A percentile compares a stretch with the other conserved stretches of the same genome.
These are phyloP conservation scores for Aspergillus pseudonomiae DNA, from an alignment of 2,329 filamentous ascomycete genomes.

Conservation along the genomic window DNA sequence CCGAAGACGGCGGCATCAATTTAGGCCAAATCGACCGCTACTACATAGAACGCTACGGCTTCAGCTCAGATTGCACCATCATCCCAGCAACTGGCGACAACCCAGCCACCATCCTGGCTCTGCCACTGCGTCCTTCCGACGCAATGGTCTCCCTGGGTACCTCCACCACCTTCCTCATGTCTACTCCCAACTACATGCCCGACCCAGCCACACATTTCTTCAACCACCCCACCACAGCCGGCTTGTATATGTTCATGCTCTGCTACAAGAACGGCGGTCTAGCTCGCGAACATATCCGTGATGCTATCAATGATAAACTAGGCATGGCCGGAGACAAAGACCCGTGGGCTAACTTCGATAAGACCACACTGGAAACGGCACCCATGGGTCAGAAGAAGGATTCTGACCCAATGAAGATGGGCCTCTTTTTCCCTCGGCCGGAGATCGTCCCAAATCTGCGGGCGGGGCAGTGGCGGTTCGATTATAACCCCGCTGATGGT, in stretches of 20 bases:
- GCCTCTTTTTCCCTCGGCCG: slow-evolving; percentile 91
- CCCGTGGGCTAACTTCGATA: slow-evolving; percentile 81
- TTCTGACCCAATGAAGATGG: slow-evolving; percentile 72
- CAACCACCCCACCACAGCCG: slow-evolving; percentile 89
- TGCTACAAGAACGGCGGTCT: slow-evolving; percentile 99
- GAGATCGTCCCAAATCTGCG: slow-evolving; percentile 94
- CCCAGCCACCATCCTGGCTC: slow-evolving; percentile 87
- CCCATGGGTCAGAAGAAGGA: slow-evolving; percentile 65
- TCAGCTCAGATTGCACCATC: slow-evolving; percentile 73
- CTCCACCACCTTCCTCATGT: slow-evolving; percentile 97
- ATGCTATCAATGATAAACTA: slow-evolving; percentile 66
- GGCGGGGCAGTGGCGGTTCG: slow-evolving; percentile 85
- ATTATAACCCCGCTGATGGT: slow-evolving; percentile 55
- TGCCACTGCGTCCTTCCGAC: slow-evolving; percentile 84
- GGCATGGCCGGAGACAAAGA: slow-evolving; percentile 49
- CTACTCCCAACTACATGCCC: slow-evolving; percentile 85
- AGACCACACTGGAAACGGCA: slow-evolving; percentile 66
- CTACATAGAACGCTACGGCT: slow-evolving; percentile 78
- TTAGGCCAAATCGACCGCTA: slow-evolving; percentile 78
- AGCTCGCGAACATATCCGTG: slow-evolving; percentile 85
- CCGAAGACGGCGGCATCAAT: slow-evolving; percentile 75
- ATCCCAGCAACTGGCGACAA: slow-evolving; percentile 95
- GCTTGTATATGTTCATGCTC: slow-evolving; percentile 99
- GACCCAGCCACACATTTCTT: slow-evolving; percentile 95
- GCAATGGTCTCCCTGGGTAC: slow-evolving; percentile 95